A percentile compares a stretch with the other conserved stretches of the same genome.
Evolutionary conservation across 352 stramenopile genomes (phyloP).

Genomic region (Pythium grandisporangium): DNA sequence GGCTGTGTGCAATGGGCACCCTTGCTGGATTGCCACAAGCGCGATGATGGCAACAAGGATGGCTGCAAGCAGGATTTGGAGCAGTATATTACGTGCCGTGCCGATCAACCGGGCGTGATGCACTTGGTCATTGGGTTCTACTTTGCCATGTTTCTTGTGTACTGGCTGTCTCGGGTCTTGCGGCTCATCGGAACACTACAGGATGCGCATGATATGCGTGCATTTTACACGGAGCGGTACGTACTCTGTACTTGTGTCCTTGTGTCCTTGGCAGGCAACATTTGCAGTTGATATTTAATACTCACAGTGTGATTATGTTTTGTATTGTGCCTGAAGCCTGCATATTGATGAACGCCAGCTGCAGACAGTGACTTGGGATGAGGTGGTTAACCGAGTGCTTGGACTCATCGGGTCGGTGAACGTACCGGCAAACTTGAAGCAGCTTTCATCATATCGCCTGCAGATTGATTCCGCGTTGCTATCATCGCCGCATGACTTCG

Average conservation of each 20-base stretch:
- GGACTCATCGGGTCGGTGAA: conserved; percentile 65
- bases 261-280: too few relatives aligned
- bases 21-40: conserved; percentile 75
- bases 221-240: conserved; percentile 85
- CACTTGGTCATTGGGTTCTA: conserved; percentile 84
- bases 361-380: conserved; percentile 82
- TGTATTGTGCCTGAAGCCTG: conserved; percentile 34
- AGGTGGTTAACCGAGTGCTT: conserved; percentile 84
- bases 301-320: conserved; percentile 2
- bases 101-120: conserved; percentile 35
- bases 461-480: conserved; percentile 75
- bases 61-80: conserved; percentile 73
- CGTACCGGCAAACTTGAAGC: conserved; percentile 71
- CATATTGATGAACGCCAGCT: conserved; percentile 82
- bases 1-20: conserved; percentile 93
- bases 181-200: conserved; percentile 78
- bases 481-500: conserved; percentile 83
- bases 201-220: conserved; percentile 85
- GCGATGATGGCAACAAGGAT: conserved; percentile 60
- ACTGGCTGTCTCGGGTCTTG: conserved; percentile 85
- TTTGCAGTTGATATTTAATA: too few relatives aligned
- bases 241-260: not conserved
- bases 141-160: conserved; percentile 91
- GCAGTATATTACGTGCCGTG: conserved; percentile 58
- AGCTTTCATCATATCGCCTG: conserved; percentile 75